phyloP scores from a whole-genome alignment of 768 basidiomycete genomes.

The Tricholoma saponaceum region DNA sequence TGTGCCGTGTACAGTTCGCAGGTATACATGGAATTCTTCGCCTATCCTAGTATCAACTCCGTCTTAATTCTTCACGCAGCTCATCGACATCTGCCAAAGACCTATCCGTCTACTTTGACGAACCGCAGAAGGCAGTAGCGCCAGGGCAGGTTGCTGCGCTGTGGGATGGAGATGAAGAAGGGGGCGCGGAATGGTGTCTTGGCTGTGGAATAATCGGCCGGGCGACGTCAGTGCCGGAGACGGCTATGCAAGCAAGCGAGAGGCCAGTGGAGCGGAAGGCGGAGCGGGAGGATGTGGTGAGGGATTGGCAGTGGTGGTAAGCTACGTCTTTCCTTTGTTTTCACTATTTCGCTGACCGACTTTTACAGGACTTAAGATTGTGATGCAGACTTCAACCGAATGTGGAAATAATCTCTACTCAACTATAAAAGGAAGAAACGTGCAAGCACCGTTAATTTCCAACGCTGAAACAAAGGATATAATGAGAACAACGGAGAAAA shows the following conservation, averaged over 20 bases:
- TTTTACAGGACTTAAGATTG: neutral
- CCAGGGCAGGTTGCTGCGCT: slow-evolving; percentile 79
- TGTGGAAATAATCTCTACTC: neutral
- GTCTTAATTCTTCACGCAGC: slow-evolving; percentile 15
- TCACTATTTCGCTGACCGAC: neutral
- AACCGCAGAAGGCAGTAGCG: slow-evolving; percentile 64
- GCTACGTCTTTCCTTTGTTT: neutral
- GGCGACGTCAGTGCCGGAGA: neutral
- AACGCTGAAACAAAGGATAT: too few relatives aligned
- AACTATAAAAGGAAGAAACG: neutral
- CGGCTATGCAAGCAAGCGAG: neutral
- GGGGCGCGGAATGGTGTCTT: slow-evolving; percentile 69
- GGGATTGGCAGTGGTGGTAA: neutral
- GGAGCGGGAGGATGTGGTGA: neutral
- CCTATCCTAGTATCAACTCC: neutral
- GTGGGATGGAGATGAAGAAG: slow-evolving; percentile 59
- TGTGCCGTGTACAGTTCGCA: slow-evolving; percentile 47
- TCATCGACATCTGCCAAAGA: slow-evolving; percentile 11
- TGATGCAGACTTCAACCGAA: neutral
- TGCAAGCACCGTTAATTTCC: too few relatives aligned
- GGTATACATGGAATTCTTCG: slow-evolving; percentile 29
- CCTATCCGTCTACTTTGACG: slow-evolving; percentile 46
- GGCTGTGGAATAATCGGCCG: slow-evolving; percentile 72
- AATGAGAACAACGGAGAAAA: too few relatives aligned
- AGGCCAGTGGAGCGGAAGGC: neutral